Evolutionary conservation across 306 rosid genomes (phyloP), one percentile per base, ranked within the genome.

Genomic region (Amphicarpaea edgeworthii): DNA sequence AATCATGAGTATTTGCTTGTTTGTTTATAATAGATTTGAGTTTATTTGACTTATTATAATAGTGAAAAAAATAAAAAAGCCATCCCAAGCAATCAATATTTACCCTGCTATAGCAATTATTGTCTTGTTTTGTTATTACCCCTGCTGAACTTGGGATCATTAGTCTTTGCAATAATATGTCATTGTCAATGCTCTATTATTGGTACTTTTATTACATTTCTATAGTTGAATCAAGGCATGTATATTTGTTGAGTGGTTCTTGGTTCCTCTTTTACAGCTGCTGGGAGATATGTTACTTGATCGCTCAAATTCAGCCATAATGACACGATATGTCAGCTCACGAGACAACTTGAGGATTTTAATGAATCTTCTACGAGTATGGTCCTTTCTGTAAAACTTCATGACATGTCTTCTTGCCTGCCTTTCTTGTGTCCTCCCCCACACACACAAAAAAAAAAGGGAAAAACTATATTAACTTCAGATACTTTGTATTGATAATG

Each of bases 291-390:
- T 93, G 62, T 83, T 93, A 51, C 91, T 91, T 63, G 98, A 93
- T 83, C 88, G 97, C 53, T 88, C 97, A 15, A 93, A 93, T 81
- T 88, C 98, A 51, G 89, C 87, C 46, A 83, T 90, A 50, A 93
- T 91, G 98, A 86, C 94, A 34, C 85, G 82, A 73, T 93, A 93
- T 67, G 97, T 91, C 86, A 87, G 97, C 90, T 91, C 98, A 49
- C 88, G 90, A 84, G 97, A 93, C 38, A 90, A 93, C 84, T 78
- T 93, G 84, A 84, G 96, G 89, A 93, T 93, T 84, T 88, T 91
- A 59, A 93, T 93, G 98, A 93, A 91, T 84, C 97, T 93, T 78
- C 87, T 91, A 64, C 87, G 98, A 51, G 98, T 91, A 93, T 47
- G 94, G 37, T 77, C 15, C 17, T 23, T 37, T 64, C 59, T 72